Evolutionary conservation across 768 basidiomycete species (phyloP), one percentile per base, ranked within the genome.

Genomic region (Suillus sp.): DNA sequence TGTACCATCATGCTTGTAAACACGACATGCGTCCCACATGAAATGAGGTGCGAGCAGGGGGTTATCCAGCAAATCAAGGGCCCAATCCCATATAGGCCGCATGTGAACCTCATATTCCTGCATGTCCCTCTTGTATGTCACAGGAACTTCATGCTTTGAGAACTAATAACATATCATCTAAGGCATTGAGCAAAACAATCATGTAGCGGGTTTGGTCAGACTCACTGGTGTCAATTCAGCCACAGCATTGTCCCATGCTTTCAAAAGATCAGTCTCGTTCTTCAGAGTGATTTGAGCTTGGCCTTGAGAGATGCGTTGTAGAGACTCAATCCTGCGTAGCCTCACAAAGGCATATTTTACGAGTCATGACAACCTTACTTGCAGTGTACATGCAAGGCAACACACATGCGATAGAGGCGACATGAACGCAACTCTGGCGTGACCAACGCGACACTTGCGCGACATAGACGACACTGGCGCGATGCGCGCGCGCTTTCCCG

Each of bases 1-100:
- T 3, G 53, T 40, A 0, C 70, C 72, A 62, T 75, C 65, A 56
- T 68, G 76, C 42, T 68, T 72, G 65, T 62, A 78, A 3, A 66
- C 58, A 13, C 51, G 61, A 22, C 69, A 40, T 16, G 77, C 75
- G 71, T 78, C 71, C 74, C 77, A 79, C 18, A 67, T 64, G 55
- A 75, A 74, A 3, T 71, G 58, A 0, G 61, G 66, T 2, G 48
- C 37, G 4, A 66, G 57, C 9, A 59, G 3, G 1, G 54, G 27
- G 47, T 64, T 47, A 4, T 59, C n/a, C 16, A 66, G 34, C 3
- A 62, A 10, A 25, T 62, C 58, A 8, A 66, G 50, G 3, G 43
- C 61, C 64, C 61, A 66, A 3, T 64, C 51, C 61, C 61, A 66
- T 0, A 68, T 37, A 10, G 56, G 47, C 45, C 60, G 3, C 2